These are phyloP conservation scores for Pterocarpus santalinus DNA, from an alignment of 306 rosid species.

Conservation along the genomic window DNA sequence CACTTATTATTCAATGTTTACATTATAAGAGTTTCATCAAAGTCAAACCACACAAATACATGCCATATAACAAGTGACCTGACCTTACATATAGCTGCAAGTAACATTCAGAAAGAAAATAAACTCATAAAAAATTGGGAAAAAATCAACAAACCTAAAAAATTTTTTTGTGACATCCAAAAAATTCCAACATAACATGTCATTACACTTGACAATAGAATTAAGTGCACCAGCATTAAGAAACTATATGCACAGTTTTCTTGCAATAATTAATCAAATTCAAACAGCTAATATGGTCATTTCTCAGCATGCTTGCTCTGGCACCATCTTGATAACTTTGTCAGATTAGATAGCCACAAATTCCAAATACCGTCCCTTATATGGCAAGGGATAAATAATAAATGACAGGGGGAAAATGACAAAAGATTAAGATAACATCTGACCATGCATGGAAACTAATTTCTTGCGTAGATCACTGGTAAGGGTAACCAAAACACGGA, in stretches of 20 bases:
- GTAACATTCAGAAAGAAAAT: constrained; percentile 36
- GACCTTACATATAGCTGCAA: constrained; percentile 5
- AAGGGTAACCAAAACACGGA: constrained; percentile 91
- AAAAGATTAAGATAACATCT: constrained; percentile 43
- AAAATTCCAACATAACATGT: neutral
- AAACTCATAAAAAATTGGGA: neutral
- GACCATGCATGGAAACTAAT: constrained; percentile 92
- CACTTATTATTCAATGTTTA: constrained; percentile 11
- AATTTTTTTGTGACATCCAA: neutral
- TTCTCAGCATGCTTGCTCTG: constrained; percentile 4
- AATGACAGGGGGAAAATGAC: neutral
- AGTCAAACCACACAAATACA: constrained; percentile 18
- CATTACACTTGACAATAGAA: neutral
- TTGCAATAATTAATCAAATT: constrained; percentile 18
- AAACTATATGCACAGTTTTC: neutral
- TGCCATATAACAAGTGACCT: neutral
- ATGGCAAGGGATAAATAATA: neutral
- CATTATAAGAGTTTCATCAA: constrained; percentile 6
- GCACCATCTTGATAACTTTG: neutral
- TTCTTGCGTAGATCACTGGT: constrained; percentile 94
- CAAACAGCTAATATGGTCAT: constrained; percentile 6
- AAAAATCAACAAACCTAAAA: neutral
- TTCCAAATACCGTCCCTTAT: neutral
- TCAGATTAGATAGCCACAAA: neutral
- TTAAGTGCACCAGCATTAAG: neutral